phyloP scores from a whole-genome alignment of 768 basidiomycete genomes.

The Pleurotus pulmonarius region DNA sequence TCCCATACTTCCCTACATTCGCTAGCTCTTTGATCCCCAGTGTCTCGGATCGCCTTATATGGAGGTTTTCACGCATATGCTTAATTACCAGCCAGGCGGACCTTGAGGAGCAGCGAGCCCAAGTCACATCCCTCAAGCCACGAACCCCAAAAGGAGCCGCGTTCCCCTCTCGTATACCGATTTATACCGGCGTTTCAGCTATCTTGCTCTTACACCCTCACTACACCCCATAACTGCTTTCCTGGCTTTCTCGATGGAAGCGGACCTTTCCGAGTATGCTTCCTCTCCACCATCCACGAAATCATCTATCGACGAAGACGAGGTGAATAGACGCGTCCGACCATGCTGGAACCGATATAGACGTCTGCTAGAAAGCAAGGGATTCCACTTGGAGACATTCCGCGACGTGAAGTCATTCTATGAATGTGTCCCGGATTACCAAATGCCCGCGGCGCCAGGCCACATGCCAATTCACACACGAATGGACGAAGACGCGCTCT shows the following conservation, averaged over 20 bases:
- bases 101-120: not conserved
- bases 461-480: conserved; percentile 19
- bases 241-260: conserved; percentile 13
- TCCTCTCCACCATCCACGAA: conserved; percentile 42
- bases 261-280: conserved; percentile 21
- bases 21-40: conserved; percentile 3
- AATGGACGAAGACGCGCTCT: conserved; percentile 54
- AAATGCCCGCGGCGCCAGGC: conserved; percentile 19
- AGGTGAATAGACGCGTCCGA: conserved; percentile 52
- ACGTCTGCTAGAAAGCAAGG: conserved; percentile 40
- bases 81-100: conserved; percentile 3
- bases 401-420: conserved; percentile 64
- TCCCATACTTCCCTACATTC: not conserved
- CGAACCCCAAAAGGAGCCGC: conserved; percentile 5
- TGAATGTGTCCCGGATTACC: conserved; percentile 16
- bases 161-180: conserved; percentile 1
- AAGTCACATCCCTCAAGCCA: not conserved
- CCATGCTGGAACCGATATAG: conserved; percentile 64
- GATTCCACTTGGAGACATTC: conserved; percentile 66
- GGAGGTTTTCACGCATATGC: not conserved
- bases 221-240: not conserved
- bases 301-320: conserved; percentile 55
- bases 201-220: not conserved
- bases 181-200: not conserved
- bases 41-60: not conserved